Conservation (phyloP, 768 basidiomycete genomes). For the Phallus indusiatus region DNA sequence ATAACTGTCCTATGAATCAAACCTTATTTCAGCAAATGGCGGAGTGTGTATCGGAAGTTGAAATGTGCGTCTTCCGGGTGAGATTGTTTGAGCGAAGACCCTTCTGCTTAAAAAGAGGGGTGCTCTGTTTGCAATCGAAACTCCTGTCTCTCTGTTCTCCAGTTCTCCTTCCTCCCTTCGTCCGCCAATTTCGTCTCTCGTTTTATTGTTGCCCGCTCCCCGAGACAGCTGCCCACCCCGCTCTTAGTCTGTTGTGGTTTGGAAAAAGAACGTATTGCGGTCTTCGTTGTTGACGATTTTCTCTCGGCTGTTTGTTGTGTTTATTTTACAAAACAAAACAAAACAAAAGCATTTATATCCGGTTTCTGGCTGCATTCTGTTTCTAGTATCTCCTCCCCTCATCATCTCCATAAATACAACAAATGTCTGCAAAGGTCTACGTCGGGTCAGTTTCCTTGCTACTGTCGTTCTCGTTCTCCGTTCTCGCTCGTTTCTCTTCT, state of each 20-base stretch:
- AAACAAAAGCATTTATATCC: background rate
- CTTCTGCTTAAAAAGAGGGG: background rate
- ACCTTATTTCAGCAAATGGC: background rate
- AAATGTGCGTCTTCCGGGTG: background rate
- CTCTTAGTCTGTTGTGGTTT: too few relatives aligned
- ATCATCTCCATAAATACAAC: constrained; percentile 14
- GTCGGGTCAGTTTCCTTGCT: constrained; percentile 83
- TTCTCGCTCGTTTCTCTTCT: constrained; percentile 30
- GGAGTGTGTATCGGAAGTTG: background rate
- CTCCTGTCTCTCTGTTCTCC: constrained; percentile 1
- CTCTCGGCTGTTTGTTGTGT: background rate
- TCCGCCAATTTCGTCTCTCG: constrained; percentile 4
- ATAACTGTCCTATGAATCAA: background rate
- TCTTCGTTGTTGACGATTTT: background rate
- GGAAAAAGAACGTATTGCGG: too few relatives aligned
- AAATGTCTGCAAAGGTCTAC: constrained; percentile 83
- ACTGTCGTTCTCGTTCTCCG: constrained; percentile 34
- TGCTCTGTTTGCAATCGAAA: too few relatives aligned
- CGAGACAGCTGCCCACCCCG: background rate
- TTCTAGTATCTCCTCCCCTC: background rate
- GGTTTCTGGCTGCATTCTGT: background rate
- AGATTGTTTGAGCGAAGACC: background rate
- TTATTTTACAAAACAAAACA: background rate
- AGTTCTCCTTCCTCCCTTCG: background rate
- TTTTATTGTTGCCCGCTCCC: background rate